Base-by-base conservation (phyloP, 2,329 filamentous ascomycete genomes). In the Cephalotrichum gorgonifer region DNA sequence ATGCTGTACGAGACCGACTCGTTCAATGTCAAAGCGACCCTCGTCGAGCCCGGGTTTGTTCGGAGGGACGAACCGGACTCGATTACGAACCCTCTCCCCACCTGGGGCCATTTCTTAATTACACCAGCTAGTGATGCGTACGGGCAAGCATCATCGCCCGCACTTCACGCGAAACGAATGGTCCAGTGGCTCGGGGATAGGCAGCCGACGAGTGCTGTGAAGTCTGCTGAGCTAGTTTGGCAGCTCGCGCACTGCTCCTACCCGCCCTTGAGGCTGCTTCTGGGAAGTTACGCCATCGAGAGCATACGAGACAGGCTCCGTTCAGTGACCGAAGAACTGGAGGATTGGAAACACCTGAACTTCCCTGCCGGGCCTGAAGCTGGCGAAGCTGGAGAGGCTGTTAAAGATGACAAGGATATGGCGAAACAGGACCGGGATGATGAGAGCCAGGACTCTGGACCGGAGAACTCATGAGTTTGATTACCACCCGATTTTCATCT, bases 201-300 rank as follows among this genome's bases (percentile, higher is more conserved):
- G 53, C 91, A 97, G 65, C 91, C 91, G 4, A 93, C 89, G 12
- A 95, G 88, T 63, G 88, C 88, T 1, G 84, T 95, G 49, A 95
- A 94, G 66, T 91, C 89, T 52, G 89, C 89, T 3, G 89, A 97
- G 70, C 70, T 97, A 50, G 84, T 95, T 6, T 97, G 93, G 93
- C 83, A 96, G 70, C 69, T 97, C 41, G 93, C 85, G 0, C 93
- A 97, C 70, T 97, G 91, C 68, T 85, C 82, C n/a, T 96, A 89
- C 62, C 93, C 93, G 45, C 93, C 93, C 0, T 64, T 97, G 54
- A 72, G 93, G 30, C 67, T 98, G 51, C 70, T 96, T n/a, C 67
- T 97, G 23, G 93, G 93, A 0, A 94, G 83, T 55, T 97, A 95
- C 68, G 91, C 93, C 1, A 91, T 97, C 33, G 91, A 98, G 64